Evolutionary conservation across 805 yeast species (phyloP).

Genomic region (Yarrowia sp.): DNA sequence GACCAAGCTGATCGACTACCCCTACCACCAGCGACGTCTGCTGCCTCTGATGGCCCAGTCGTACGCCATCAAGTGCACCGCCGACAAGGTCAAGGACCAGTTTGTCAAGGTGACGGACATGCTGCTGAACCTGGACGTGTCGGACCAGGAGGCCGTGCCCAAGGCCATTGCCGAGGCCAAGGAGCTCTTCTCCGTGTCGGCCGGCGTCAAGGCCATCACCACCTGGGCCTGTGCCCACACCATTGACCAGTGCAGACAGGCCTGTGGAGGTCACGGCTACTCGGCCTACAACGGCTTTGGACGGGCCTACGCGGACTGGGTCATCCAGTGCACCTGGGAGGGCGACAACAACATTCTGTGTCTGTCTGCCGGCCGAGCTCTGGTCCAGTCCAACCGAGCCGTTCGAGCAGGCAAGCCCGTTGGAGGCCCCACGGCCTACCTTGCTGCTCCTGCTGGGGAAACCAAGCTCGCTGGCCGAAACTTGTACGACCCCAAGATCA

Average conservation of each 20-base stretch:
- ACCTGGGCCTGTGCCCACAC: constrained; percentile 84
- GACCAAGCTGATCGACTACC: constrained; percentile 80
- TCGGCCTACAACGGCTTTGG: constrained; percentile 90
- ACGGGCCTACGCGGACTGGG: constrained; percentile 88
- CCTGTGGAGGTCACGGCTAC: constrained; percentile 97
- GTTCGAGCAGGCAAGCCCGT: constrained; percentile 54
- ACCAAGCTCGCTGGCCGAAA: constrained; percentile 42
- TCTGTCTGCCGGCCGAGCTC: constrained; percentile 81
- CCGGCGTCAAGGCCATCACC: constrained; percentile 83
- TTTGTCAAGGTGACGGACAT: constrained; percentile 55
- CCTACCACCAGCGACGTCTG: constrained; percentile 85
- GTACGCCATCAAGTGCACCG: constrained; percentile 76
- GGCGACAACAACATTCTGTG: constrained; percentile 91
- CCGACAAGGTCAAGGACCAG: constrained; percentile 64
- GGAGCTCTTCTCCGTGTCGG: constrained; percentile 81
- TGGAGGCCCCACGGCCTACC: constrained; percentile 56
- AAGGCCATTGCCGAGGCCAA: constrained; percentile 66
- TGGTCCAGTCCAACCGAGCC: constrained; percentile 57
- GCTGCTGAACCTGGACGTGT: constrained; percentile 54
- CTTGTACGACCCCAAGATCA: constrained; percentile 44
- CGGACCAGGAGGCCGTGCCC: constrained; percentile 57
- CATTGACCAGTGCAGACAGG: constrained; percentile 88
- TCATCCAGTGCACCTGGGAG: constrained; percentile 97
- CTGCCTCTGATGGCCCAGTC: constrained; percentile 81
- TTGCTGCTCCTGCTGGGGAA: constrained; percentile 44